A percentile compares a stretch with the other conserved stretches of the same genome.
Conservation (phyloP, 2,329 filamentous ascomycete genomes). For the Ambrosiella xylebori region DNA sequence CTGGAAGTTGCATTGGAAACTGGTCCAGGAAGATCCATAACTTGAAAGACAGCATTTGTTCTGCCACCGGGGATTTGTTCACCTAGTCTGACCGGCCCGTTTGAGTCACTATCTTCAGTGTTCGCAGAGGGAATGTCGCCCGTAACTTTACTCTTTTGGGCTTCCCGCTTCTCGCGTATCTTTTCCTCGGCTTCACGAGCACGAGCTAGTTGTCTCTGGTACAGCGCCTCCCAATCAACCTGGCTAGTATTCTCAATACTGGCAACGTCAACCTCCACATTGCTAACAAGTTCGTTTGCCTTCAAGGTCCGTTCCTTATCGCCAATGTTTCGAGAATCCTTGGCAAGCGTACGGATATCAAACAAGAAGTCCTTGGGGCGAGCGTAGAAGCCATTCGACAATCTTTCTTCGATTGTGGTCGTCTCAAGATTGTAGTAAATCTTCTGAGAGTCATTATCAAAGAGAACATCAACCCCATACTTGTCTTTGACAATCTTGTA, state of each 20-base stretch:
- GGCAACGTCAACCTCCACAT: conserved; percentile 84
- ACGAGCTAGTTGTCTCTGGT: conserved; percentile 53
- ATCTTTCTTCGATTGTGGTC: conserved; percentile 81
- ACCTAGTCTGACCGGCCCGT: conserved; percentile 43
- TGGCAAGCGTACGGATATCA: conserved; percentile 70
- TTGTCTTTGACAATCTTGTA: conserved; percentile 68
- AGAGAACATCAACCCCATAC: conserved; percentile 58
- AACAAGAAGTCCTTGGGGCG: conserved; percentile 75
- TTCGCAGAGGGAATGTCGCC: neutral
- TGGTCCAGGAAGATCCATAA: conserved; percentile 21
- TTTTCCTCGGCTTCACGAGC: conserved; percentile 42
- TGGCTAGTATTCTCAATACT: conserved; percentile 51
- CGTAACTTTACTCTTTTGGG: neutral
- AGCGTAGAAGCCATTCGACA: conserved; percentile 93
- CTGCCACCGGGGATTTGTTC: conserved; percentile 40
- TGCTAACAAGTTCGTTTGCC: conserved; percentile 78
- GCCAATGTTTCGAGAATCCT: conserved; percentile 67
- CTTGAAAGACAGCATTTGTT: conserved; percentile 38
- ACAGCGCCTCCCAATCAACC: conserved; percentile 68
- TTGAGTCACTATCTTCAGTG: conserved; percentile 32
- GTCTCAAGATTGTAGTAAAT: conserved; percentile 94
- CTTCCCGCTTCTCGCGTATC: conserved; percentile 38
- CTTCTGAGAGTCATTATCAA: conserved; percentile 59
- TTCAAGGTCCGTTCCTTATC: conserved; percentile 71
- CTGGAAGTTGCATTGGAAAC: conserved; percentile 32